Evolutionary conservation across 495 filamentous ascomycete genomes (phyloP), one percentile per base, ranked within the genome.

Genomic region (Penicillium angulare): DNA sequence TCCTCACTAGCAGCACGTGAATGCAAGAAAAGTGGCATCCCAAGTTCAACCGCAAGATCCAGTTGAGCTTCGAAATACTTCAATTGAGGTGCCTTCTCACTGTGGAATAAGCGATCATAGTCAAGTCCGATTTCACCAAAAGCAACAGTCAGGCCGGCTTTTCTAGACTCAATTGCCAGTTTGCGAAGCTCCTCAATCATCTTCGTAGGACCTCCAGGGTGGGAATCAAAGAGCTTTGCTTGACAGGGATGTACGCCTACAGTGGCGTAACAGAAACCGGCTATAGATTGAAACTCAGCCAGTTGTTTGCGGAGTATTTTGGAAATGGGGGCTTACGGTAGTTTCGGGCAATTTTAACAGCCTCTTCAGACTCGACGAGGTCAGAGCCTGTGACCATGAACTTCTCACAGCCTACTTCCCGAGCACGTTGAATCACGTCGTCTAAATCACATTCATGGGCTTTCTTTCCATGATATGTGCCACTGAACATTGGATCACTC

Each of bases 81-180:
- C 7, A 91, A 77, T 62, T 98, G 93, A 4, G 83, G 75, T 21
- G 90, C 86, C 40, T 83, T 86, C 1, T 81, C 76, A 58, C 83
- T 87, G 59, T 91, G 83, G 59, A 86, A 86, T 10, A 98, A 71
- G 2, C 93, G 81, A 68, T 98, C 93, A 63, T 97, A 98, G 69
- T 98, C 93, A 1, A 98, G 82, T 7, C 93, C 93, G 48, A 98
- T 90, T 64, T 98, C 93, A 34, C 93, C 93, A 63, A 97, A 95
- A 17, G 93, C 95, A 10, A 89, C 85, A 16, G 78, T 76, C 22
- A 77, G 77, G 36, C 77, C 82, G 22, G 67, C 60, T 39, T 66
- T 58, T 57, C 66, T 76, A 7, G 70, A 73, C 26, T 67, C 64
- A 5, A 64, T 55, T 7, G 79, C 82, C 21, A 96, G 73, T 7